Base-by-base conservation (phyloP, 345 rosid species). In the Excoecaria cochinchinensis region DNA sequence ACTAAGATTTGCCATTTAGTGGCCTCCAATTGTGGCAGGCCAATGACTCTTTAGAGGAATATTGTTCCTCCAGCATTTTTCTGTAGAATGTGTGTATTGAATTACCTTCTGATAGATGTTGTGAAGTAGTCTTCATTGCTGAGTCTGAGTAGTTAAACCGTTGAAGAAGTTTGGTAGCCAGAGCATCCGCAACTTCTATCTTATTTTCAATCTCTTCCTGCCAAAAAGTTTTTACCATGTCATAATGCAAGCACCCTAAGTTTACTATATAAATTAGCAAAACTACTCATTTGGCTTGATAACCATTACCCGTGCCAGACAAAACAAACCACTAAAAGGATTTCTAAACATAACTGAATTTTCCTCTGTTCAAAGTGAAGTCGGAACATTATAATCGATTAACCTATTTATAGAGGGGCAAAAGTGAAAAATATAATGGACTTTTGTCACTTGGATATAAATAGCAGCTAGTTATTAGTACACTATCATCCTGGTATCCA, bases 121-220 rank as follows among this genome's bases (percentile, higher is more conserved):
- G 92, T 21, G 96, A 86, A 70, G 92, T 83, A 3, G 93, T 84
- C 84, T 88, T 86, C 97, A 89, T 90, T 46, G 94, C 78, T 21
- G 97, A 91, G 53, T 79, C 91, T 0, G 99, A 91, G 83, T 86
- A 67, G 78, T 88, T 87, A 83, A 85, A 91, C 24, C 98, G 86
- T 82, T 91, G 94, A 70, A 86, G 82, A 74, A 95, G 97, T 87
- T 95, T 93, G 71, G 87, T 77, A 13, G 97, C 89, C 91, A 95
- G 86, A 77, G 97, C 98, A 87, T 95, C 98, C 4, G 86, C 93
- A 52, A 93, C 90, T 86, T 95, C 97, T 73, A 93, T 93, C 87
- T 87, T 89, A 90, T 91, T 90, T 83, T 93, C 99, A 67, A 91
- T 80, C 70, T 86, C 98, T 82, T 91, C 99, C 99, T 95, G 86